These are phyloP conservation scores for Aspergillus leporis DNA, from an alignment of 495 filamentous ascomycete species.

Conservation along the genomic window DNA sequence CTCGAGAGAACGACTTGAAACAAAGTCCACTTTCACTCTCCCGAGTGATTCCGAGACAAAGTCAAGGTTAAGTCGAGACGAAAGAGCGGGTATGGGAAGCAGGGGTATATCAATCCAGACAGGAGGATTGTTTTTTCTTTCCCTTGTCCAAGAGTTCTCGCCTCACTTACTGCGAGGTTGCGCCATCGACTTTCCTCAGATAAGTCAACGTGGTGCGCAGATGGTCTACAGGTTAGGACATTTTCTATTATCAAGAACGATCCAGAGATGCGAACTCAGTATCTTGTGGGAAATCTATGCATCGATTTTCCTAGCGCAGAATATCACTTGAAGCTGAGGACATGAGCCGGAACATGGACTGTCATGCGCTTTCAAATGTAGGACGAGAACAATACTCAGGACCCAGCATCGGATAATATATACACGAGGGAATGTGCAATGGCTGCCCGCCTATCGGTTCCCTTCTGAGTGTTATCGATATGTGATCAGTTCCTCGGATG, in stretches of 20 bases:
- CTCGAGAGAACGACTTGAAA: not conserved
- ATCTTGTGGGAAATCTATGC: not conserved
- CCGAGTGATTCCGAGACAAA: not conserved
- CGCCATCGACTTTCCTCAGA: too few relatives aligned
- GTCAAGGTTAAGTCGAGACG: not conserved
- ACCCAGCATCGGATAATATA: not conserved
- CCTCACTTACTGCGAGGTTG: too few relatives aligned
- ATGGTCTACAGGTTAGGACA: too few relatives aligned
- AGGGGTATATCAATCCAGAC: too few relatives aligned
- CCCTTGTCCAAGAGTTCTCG: too few relatives aligned
- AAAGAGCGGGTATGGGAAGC: not conserved
- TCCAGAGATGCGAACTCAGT: too few relatives aligned
- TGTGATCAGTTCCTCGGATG: not conserved
- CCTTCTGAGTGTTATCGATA: not conserved
- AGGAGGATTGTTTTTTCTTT: too few relatives aligned
- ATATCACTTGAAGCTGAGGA: not conserved
- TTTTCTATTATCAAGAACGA: too few relatives aligned
- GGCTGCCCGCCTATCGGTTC: not conserved
- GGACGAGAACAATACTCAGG: not conserved
- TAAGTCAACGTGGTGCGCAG: too few relatives aligned
- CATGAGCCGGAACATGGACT: not conserved
- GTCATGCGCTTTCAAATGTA: not conserved
- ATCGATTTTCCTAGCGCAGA: not conserved
- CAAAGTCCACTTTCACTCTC: not conserved
- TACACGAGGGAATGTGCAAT: not conserved